phyloP scores from a whole-genome alignment of 2,329 filamentous ascomycete genomes.

The Mycosphaerella sp. region DNA sequence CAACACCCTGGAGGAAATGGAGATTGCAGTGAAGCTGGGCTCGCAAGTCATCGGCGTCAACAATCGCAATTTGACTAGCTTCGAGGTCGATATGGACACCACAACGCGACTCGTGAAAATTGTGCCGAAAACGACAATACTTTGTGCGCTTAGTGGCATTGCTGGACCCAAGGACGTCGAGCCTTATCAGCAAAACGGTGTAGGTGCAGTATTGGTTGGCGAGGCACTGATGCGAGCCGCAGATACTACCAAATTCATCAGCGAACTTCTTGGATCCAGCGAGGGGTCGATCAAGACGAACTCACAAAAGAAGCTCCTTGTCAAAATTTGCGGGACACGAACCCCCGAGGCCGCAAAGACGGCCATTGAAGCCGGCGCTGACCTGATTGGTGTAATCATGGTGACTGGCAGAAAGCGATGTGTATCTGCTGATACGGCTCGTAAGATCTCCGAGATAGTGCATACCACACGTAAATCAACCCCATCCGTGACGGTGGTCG shows the following conservation, averaged over 20 bases:
- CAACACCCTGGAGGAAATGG: slow-evolving; percentile 90
- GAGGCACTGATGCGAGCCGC: slow-evolving; percentile 92
- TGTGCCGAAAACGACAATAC: slow-evolving; percentile 76
- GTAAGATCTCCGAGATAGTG: slow-evolving; percentile 72
- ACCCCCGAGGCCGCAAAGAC: slow-evolving; percentile 70
- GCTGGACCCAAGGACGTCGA: slow-evolving; percentile 81
- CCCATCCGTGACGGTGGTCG: slow-evolving; percentile 16
- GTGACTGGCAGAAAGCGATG: slow-evolving; percentile 74
- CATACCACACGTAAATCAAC: slow-evolving; percentile 48
- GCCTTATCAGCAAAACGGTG: slow-evolving; percentile 79
- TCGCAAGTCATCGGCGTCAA: slow-evolving; percentile 94
- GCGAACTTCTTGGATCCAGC: slow-evolving; percentile 64
- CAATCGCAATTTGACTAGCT: slow-evolving; percentile 92
- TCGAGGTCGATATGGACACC: slow-evolving; percentile 80
- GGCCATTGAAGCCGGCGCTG: slow-evolving; percentile 79
- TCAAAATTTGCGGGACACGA: slow-evolving; percentile 94
- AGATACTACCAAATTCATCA: slow-evolving; percentile 76
- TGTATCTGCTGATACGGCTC: slow-evolving; percentile 69
- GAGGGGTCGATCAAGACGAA: slow-evolving; percentile 25
- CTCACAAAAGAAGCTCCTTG: slow-evolving; percentile 49
- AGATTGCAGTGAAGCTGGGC: slow-evolving; percentile 75
- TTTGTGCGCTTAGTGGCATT: slow-evolving; percentile 93
- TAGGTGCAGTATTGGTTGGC: slow-evolving; percentile 88
- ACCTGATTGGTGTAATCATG: slow-evolving; percentile 88
- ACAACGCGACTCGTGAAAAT: slow-evolving; percentile 66